Evolutionary conservation across 164 flowering plant genomes (phyloP), one percentile per base, ranked within the genome.

Genomic region (Echeveria elegans): DNA sequence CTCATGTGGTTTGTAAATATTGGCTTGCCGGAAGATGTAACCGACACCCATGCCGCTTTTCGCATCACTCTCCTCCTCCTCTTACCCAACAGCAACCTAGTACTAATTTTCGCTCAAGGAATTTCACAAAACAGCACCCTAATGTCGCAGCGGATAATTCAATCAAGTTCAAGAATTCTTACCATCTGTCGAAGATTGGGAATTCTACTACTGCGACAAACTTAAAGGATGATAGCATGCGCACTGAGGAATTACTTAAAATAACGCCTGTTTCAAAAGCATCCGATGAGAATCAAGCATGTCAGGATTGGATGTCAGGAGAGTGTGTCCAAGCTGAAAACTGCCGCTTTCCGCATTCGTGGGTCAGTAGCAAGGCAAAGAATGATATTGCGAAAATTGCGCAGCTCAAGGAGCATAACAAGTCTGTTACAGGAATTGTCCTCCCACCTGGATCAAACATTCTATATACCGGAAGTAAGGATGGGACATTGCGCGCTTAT

Each of bases 401-500:
- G 19, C 31, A 53, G 60, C 60, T 26, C 18, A 53, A 53, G 60
- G 60, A 14, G 5, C 31, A 53, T 21, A 53, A 9, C 0, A 53
- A 75, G 75, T 62, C 74, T 34, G 48, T 73, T 24, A 45, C 66
- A 16, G 81, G 78, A 14, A 67, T 78, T 61, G 75, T 67, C 3
- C 69, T 78, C 21, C 73, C 77, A 18, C 64, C 64, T 19, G 75
- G 73, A 4, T 71, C 75, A 10, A 67, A 71, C 10, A 73, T 71
- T 64, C 73, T 78, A 38, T 71, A 34, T 28, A 53, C 81, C 0
- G 71, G 69, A 30, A 66, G 75, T 41, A 31, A 15, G 58, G 81
- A 78, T 56, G 81, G 78, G 16, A 73, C 69, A 6, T 18, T 68
- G 8, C 64, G 76, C 4, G 40, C 69, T 21, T 78, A 77, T 77